A percentile compares a stretch with the other conserved stretches of the same genome.
Evolutionary conservation across 2,329 filamentous ascomycete species (phyloP).

Genomic region (Hortaea sp.): DNA sequence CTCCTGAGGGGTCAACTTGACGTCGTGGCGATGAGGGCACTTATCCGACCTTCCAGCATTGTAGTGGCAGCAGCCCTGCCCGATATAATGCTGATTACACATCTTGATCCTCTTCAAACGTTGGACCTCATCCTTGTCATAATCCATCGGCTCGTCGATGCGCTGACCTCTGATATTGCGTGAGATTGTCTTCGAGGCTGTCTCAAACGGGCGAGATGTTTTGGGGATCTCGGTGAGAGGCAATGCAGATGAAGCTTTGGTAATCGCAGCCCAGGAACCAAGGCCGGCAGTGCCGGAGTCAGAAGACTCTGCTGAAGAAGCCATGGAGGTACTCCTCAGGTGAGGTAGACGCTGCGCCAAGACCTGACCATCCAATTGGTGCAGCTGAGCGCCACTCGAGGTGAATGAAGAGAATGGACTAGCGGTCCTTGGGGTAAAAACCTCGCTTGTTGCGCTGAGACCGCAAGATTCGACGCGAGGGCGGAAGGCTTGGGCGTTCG

Average conservation of each 20-base stretch:
- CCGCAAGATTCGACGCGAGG: slow-evolving; percentile 19
- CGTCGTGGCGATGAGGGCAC: slow-evolving; percentile 48
- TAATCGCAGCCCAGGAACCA: slow-evolving; percentile 5
- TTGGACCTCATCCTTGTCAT: slow-evolving; percentile 47
- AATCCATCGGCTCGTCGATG: slow-evolving; percentile 43
- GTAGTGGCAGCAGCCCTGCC: slow-evolving; percentile 46
- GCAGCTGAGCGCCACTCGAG: background rate
- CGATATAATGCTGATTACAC: slow-evolving; percentile 53
- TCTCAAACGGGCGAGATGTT: background rate
- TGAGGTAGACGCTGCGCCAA: slow-evolving; percentile 1
- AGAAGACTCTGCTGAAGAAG: slow-evolving; percentile 2
- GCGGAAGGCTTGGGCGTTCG: slow-evolving; percentile 6
- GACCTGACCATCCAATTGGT: background rate
- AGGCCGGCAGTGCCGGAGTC: background rate
- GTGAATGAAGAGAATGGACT: slow-evolving; percentile 2
- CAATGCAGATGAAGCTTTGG: slow-evolving; percentile 1
- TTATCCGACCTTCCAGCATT: slow-evolving; percentile 32
- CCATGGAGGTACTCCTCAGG: slow-evolving; percentile 4
- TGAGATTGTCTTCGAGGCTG: slow-evolving; percentile 27
- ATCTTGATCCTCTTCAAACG: slow-evolving; percentile 53
- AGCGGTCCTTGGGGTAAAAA: slow-evolving; percentile 15
- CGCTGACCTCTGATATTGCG: slow-evolving; percentile 52
- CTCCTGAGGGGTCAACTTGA: slow-evolving; percentile 43
- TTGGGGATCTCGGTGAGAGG: slow-evolving; percentile 14
- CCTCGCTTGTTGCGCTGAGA: slow-evolving; percentile 20